Base-by-base conservation (phyloP, 1,284 basidiomycete genomes). In the Heterobasidion occidentale region DNA sequence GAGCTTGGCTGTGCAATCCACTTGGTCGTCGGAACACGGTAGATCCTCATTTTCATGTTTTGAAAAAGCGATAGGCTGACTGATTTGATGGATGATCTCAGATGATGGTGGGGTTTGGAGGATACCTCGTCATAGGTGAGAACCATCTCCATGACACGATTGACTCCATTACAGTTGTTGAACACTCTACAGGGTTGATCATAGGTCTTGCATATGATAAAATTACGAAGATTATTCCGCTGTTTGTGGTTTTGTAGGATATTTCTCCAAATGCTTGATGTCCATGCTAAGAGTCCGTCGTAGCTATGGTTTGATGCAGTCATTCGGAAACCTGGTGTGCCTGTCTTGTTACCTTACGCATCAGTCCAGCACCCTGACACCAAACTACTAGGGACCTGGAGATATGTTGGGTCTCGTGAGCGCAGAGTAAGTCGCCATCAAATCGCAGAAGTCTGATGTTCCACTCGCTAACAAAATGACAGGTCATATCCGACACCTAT, bases 41-140 rank as follows among this genome's bases (percentile, higher is more conserved):
- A 60, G 48, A 76, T 64, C 5, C n/a, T 11, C 2, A 11, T 27
- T 27, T 6, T 6, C 27, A 27, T 27, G 12, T 15, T 8, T 27
- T 38, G 36, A n/a, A 17, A 6, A 15, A 52, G 53, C 4, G 53
- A 27, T 6, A 27, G 27, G 27, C 50, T 11, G 7, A 46, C 4
- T 50, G 7, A 12, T 56, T 45, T 59, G 53, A 34, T 14, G 53
- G 53, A 59, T 54, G 17, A 36, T 34, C 15, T 42, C 55, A 83
- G 83, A 83, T 90, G 78, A 85, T 89, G 63, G 70, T 88, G 46
- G 88, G 89, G 1, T 90, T 91, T 69, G 75, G 77, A 47, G 86
- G 89, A 2, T 90, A 90, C 67, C 71, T 91, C 33, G 68, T 90
- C 20, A 83, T 91, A 63, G 85, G 88, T 79, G 56, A 17, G 57